Base-by-base conservation (phyloP, 176 grass and related monocot species). In the Phoenix roebelenii region DNA sequence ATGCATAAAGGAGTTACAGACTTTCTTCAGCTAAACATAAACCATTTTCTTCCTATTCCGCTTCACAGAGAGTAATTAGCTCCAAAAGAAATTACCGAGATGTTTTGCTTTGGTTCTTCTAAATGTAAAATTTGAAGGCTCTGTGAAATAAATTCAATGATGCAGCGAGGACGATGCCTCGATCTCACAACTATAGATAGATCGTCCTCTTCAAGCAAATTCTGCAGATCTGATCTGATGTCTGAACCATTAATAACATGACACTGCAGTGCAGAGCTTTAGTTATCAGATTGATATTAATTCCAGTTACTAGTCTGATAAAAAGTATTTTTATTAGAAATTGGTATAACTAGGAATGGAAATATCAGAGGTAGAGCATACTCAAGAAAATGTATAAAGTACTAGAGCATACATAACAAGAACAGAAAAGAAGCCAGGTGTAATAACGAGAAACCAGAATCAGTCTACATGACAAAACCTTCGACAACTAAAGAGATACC, bases 121-220 rank as follows among this genome's bases (percentile, higher is more conserved):
- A 98, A 61, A 65, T 85, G 76, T 18, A 98, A 80, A 72, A 88
- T 70, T 3, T 82, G 61, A 25, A 97, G 56, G 54, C 61, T 59
- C 63, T 91, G 87, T 4, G 87, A 85, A 65, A 97, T 97, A 72
- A 97, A 97, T 62, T 97, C 79, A 53, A 97, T 69, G 7, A 97
- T 66, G 48, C 93, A 97, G 3, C 87, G 83, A 22, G 93, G 87
- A 0, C 66, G 80, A 49, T 97, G 87, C 23, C 91, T 76, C 9
- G 93, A 97, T 58, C 67, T 68, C 15, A 97, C 15, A 66, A 97
- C 54, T 20, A 91, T 62, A 50, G 71, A 22, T 16, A 97, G n/a
- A 70, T 97, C 92, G 4, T 87, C 92, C 19, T 88, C 75, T 57
- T 83, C 15, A 19, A 97, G 87, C 48, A 97, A 73, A 29, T 67